phyloP scores from a whole-genome alignment of 2,329 filamentous ascomycete species.

The Aureobasidium sp. region DNA sequence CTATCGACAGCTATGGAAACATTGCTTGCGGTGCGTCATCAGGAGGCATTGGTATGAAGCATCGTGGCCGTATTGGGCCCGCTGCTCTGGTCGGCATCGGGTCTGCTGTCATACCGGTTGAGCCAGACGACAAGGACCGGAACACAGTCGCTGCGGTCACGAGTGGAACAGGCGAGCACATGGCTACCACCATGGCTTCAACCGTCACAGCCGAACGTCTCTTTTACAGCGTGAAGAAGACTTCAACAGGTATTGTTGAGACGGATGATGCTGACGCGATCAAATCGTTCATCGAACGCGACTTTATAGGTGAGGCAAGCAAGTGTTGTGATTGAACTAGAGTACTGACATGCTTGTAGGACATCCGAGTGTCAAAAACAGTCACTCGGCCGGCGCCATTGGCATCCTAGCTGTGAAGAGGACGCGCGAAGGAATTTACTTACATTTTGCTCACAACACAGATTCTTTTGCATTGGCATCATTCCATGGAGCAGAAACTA shows the following conservation, averaged over 20 bases:
- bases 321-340: neutral
- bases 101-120: slow-evolving; percentile 74
- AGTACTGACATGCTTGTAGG: slow-evolving; percentile 26
- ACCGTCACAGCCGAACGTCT: slow-evolving; percentile 78
- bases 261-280: slow-evolving; percentile 60
- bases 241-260: slow-evolving; percentile 37
- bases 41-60: slow-evolving; percentile 97
- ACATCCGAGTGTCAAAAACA: slow-evolving; percentile 75
- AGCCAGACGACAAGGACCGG: slow-evolving; percentile 59
- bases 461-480: slow-evolving; percentile 76
- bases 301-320: slow-evolving; percentile 65
- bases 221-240: slow-evolving; percentile 60
- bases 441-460: slow-evolving; percentile 96
- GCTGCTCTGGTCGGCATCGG: slow-evolving; percentile 89
- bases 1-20: slow-evolving; percentile 73
- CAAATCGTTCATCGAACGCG: slow-evolving; percentile 68
- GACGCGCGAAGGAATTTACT: slow-evolving; percentile 62
- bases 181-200: slow-evolving; percentile 90
- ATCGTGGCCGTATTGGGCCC: slow-evolving; percentile 80
- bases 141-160: slow-evolving; percentile 75
- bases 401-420: slow-evolving; percentile 89
- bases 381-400: slow-evolving; percentile 77
- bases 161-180: slow-evolving; percentile 94
- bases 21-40: slow-evolving; percentile 95
- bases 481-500: slow-evolving; percentile 70